These are phyloP conservation scores for Quercus berberidifolia DNA, from an alignment of 306 rosid genomes.

Conservation along the genomic window DNA sequence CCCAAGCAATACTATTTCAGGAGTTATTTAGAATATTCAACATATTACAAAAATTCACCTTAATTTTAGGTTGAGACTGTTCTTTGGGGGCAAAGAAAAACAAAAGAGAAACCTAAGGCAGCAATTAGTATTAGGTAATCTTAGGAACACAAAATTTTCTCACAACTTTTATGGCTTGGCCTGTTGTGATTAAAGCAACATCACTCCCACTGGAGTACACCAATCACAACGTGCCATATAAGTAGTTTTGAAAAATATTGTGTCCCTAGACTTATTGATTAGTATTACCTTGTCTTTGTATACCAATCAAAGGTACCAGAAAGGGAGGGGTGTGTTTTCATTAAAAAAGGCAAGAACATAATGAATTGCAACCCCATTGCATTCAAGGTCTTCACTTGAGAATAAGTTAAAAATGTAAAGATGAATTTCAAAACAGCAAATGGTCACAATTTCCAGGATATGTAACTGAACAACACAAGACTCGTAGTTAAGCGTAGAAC, in stretches of 20 bases:
- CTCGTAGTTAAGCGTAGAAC: neutral
- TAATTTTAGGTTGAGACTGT: neutral
- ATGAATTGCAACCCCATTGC: neutral
- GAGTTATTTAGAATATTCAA: constrained; percentile 31
- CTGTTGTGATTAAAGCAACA: no score
- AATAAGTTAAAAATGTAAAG: neutral
- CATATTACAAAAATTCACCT: neutral
- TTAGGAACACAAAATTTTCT: no score
- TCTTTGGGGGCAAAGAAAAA: neutral
- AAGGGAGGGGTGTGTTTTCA: no score
- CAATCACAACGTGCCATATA: no score
- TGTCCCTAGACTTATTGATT: neutral
- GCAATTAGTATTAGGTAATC: no score
- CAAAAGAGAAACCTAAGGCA: neutral
- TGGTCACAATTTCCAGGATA: neutral
- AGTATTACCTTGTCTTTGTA: no score
- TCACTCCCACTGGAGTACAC: no score
- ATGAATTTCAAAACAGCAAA: neutral
- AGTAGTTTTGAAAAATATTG: no score
- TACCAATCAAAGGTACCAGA: neutral
- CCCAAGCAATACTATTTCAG: constrained; percentile 37
- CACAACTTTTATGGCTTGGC: no score
- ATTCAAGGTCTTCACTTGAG: neutral
- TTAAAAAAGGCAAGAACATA: neutral
- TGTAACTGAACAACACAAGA: neutral